Evolutionary conservation across 2,329 filamentous ascomycete genomes (phyloP).

Genomic region (Orbilia javanica): DNA sequence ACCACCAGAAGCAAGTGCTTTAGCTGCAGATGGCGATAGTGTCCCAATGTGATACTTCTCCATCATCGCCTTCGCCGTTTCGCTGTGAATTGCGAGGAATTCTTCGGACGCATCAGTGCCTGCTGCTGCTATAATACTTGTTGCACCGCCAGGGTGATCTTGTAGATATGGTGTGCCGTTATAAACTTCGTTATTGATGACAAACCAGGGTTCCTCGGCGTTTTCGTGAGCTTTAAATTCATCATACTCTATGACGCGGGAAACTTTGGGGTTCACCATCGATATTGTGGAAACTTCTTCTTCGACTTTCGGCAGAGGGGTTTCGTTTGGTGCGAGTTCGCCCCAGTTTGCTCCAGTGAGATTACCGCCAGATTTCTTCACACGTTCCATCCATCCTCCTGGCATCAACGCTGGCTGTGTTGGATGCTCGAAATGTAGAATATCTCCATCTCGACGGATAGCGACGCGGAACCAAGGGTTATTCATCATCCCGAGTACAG

Average conservation of each 20-base stretch:
- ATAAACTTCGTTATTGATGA: conserved; percentile 88
- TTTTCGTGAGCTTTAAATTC: conserved; percentile 78
- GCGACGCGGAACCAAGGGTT: conserved; percentile 91
- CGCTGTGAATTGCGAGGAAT: conserved; percentile 91
- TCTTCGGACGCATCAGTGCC: conserved; percentile 86
- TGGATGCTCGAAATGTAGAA: conserved; percentile 85
- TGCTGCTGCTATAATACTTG: conserved; percentile 85
- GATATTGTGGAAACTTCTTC: conserved; percentile 64
- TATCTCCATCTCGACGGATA: conserved; percentile 73
- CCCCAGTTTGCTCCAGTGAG: conserved; percentile 87
- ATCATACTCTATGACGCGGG: conserved; percentile 75
- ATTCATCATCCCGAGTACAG: conserved; percentile 96
- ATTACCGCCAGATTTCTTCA: conserved; percentile 85
- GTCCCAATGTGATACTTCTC: conserved; percentile 84
- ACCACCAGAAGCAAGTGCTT: conserved; percentile 69
- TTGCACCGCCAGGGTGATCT: conserved; percentile 85
- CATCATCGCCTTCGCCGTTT: conserved; percentile 94
- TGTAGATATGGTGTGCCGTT: conserved; percentile 85
- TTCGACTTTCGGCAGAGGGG: conserved; percentile 73
- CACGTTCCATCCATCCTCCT: conserved; percentile 92
- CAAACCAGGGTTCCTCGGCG: conserved; percentile 82
- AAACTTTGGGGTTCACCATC: conserved; percentile 79
- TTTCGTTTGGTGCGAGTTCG: conserved; percentile 72
- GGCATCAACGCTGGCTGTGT: conserved; percentile 82
- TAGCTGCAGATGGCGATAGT: conserved; percentile 73